Conservation (phyloP, 2,329 filamentous ascomycete species). For the Zasmidium cellare region DNA sequence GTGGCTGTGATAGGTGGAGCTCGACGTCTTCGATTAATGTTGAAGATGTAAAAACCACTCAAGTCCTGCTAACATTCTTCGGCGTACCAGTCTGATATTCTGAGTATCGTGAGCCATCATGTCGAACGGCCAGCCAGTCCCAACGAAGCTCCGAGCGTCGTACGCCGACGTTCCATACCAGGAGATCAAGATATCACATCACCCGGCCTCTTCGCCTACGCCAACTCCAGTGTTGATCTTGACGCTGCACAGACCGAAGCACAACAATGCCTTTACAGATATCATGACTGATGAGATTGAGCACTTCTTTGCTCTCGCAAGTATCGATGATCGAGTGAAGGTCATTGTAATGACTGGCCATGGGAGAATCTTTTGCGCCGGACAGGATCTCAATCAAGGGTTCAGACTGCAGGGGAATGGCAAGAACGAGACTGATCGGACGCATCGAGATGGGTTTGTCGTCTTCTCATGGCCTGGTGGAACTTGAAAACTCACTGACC, state of each 20-base stretch:
- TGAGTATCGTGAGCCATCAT: neutral
- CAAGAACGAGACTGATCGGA: slow-evolving; percentile 22
- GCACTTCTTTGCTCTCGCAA: slow-evolving; percentile 22
- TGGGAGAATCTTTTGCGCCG: slow-evolving; percentile 24
- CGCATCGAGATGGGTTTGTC: slow-evolving; percentile 23
- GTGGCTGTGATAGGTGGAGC: neutral
- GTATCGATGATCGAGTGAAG: slow-evolving; percentile 23
- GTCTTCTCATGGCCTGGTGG: too few relatives aligned
- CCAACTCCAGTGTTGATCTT: slow-evolving; percentile 21
- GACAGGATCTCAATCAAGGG: slow-evolving; percentile 23
- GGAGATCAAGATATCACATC: slow-evolving; percentile 23
- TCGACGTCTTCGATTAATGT: neutral
- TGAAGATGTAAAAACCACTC: neutral
- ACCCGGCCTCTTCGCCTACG: slow-evolving; percentile 16
- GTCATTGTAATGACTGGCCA: slow-evolving; percentile 19
- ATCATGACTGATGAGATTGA: slow-evolving; percentile 26
- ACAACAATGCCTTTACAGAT: slow-evolving; percentile 25
- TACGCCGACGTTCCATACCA: slow-evolving; percentile 13
- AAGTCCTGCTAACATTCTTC: too few relatives aligned
- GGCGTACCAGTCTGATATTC: too few relatives aligned
- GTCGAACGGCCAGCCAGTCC: slow-evolving; percentile 11
- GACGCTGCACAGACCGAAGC: slow-evolving; percentile 17
- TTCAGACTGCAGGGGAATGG: slow-evolving; percentile 21
- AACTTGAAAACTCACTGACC: too few relatives aligned
- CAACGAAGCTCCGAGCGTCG: slow-evolving; percentile 7